Conservation (phyloP, 768 basidiomycete genomes). For the Dictyophora rubrovolvata region DNA sequence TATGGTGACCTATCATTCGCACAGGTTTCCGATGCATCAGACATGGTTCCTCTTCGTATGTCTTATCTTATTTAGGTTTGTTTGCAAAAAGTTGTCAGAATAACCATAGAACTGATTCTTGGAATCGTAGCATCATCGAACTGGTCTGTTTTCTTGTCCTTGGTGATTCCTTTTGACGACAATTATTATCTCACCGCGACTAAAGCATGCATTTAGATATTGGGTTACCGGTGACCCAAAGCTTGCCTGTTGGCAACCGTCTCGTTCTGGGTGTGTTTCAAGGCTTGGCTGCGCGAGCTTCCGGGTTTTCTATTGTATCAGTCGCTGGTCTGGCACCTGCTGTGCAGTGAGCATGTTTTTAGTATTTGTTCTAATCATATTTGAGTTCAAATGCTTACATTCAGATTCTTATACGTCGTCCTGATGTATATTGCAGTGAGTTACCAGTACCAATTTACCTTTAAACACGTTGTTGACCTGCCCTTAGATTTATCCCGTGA, state of each 20-base stretch:
- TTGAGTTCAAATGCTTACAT: not conserved
- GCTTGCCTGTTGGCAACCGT: constrained; percentile 60
- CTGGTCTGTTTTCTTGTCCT: constrained; percentile 62
- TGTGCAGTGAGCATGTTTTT: constrained; percentile 52
- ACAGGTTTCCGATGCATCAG: constrained; percentile 74
- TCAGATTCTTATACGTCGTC: constrained; percentile 72
- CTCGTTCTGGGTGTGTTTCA: constrained; percentile 73
- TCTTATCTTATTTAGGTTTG: constrained; percentile 61
- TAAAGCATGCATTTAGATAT: constrained; percentile 47
- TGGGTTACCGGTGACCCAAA: constrained; percentile 56
- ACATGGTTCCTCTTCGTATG: constrained; percentile 82
- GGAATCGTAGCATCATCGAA: constrained; percentile 30
- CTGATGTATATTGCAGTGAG: constrained; percentile 80
- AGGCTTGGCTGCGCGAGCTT: constrained; percentile 70
- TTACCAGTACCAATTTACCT: not conserved
- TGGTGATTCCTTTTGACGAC: not conserved
- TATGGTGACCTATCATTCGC: not conserved
- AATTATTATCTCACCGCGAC: not conserved
- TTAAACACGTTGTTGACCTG: not conserved
- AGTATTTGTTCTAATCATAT: not conserved
- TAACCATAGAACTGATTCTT: not conserved
- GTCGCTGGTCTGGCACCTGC: constrained; percentile 74
- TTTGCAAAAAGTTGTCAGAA: not conserved
- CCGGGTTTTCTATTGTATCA: constrained; percentile 76
- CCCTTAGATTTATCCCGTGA: not conserved